Percentiles rank a stretch among this genome's conserved stretches.
These are phyloP conservation scores for Volvox africanus DNA, from an alignment of 139 green algal genomes.

Conservation along the genomic window DNA sequence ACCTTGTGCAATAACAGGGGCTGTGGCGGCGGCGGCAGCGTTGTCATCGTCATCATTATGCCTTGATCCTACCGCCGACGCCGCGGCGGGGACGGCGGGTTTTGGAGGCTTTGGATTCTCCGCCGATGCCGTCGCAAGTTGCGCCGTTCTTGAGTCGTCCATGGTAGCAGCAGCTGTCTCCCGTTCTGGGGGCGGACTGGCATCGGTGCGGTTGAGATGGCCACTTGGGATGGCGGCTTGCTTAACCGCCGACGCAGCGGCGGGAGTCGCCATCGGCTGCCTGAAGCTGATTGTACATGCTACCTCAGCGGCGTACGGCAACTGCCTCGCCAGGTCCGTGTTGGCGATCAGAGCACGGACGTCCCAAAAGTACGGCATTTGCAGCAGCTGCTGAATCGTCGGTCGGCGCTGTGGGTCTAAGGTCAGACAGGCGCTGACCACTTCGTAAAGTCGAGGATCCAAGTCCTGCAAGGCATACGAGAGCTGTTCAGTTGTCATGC, in stretches of 20 bases:
- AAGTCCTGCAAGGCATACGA: neutral
- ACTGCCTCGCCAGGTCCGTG: neutral
- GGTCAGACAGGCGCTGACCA: neutral
- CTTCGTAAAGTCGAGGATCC: neutral
- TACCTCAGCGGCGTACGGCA: neutral
- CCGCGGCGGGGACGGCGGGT: neutral
- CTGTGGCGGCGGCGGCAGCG: neutral
- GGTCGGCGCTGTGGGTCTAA: neutral
- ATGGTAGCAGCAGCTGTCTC: neutral
- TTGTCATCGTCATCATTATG: neutral
- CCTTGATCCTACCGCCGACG: no score
- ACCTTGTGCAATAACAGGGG: neutral
- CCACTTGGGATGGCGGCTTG: neutral
- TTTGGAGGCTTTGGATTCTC: neutral
- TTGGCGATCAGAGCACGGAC: neutral
- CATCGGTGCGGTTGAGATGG: neutral
- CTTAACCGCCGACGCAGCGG: neutral
- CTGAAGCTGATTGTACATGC: neutral
- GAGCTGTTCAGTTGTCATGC: no score
- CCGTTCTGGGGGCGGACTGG: neutral
- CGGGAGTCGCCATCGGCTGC: neutral
- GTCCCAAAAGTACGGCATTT: conserved; percentile 31
- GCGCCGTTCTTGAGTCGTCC: neutral
- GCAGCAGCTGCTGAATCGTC: neutral
- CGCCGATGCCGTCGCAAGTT: neutral